Percentiles rank a stretch among this genome's conserved stretches.
Conservation (phyloP, 1,139 yeast species). For the Candida sojae region DNA sequence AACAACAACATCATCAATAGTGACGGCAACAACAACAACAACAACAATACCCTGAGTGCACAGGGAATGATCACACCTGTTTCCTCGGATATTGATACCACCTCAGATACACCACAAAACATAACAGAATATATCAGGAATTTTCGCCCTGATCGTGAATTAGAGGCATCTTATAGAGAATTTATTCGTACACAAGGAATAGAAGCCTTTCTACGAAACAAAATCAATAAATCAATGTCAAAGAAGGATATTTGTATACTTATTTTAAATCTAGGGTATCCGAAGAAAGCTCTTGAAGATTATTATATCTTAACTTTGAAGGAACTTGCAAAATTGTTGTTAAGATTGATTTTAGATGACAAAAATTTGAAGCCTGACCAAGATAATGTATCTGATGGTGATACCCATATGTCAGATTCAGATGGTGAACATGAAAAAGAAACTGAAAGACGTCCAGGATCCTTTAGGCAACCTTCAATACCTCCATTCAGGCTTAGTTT, state of each 20-base stretch:
- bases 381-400: neutral
- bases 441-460: neutral
- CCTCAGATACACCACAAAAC: neutral
- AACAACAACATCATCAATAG: neutral
- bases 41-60: neutral
- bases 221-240: conserved; percentile 53
- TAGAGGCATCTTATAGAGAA: conserved; percentile 29
- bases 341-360: conserved; percentile 18
- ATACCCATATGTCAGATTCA: neutral
- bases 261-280: conserved; percentile 47
- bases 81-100: neutral
- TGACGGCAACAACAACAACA: neutral
- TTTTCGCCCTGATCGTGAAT: conserved; percentile 7
- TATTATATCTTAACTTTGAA: conserved; percentile 11
- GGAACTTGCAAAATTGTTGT: conserved; percentile 18
- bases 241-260: conserved; percentile 48
- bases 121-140: neutral
- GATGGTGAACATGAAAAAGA: neutral
- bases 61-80: conserved; percentile 4
- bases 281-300: conserved; percentile 11
- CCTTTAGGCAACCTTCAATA: neutral
- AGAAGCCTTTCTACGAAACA: conserved; percentile 51
- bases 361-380: neutral
- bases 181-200: conserved; percentile 60
- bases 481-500: conserved; percentile 6